These are phyloP conservation scores for Inga oerstediana DNA, from an alignment of 306 rosid genomes.

Conservation along the genomic window DNA sequence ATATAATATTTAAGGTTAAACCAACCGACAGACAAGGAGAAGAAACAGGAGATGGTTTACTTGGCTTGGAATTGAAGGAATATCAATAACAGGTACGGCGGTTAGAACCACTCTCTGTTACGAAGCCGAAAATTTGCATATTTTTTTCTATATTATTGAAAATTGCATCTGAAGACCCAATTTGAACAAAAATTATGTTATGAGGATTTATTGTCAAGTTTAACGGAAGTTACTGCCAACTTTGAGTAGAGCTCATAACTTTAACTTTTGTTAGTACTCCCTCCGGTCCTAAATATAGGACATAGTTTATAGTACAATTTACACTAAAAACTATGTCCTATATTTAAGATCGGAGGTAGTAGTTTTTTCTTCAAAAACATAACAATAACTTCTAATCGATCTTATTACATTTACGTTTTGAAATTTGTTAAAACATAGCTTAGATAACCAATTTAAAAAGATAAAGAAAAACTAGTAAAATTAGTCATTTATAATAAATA, in stretches of 20 bases:
- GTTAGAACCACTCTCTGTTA: slow-evolving; percentile 61
- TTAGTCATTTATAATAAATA: too few species aligned
- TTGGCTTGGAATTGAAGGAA: slow-evolving; percentile 67
- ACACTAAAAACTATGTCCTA: too few species aligned
- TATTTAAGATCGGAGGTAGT: too few species aligned
- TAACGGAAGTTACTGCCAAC: background rate
- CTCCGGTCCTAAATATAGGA: too few species aligned
- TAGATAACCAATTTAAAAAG: too few species aligned
- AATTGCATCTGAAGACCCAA: background rate
- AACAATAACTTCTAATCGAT: too few species aligned
- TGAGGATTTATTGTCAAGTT: background rate
- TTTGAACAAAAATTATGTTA: background rate
- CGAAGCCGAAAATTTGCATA: background rate
- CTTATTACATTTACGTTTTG: background rate
- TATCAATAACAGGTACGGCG: slow-evolving; percentile 69
- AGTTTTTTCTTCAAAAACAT: background rate
- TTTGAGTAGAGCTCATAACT: background rate
- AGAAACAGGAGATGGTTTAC: slow-evolving; percentile 51
- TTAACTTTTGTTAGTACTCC: background rate
- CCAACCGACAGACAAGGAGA: slow-evolving; percentile 66
- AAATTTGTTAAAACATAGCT: background rate
- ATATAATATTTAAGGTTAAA: slow-evolving; percentile 15
- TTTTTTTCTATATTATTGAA: background rate
- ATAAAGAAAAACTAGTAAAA: background rate
- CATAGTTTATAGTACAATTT: too few species aligned